Base-by-base conservation (phyloP, 2,329 filamentous ascomycete genomes). In the Fusarium albosuccineum region DNA sequence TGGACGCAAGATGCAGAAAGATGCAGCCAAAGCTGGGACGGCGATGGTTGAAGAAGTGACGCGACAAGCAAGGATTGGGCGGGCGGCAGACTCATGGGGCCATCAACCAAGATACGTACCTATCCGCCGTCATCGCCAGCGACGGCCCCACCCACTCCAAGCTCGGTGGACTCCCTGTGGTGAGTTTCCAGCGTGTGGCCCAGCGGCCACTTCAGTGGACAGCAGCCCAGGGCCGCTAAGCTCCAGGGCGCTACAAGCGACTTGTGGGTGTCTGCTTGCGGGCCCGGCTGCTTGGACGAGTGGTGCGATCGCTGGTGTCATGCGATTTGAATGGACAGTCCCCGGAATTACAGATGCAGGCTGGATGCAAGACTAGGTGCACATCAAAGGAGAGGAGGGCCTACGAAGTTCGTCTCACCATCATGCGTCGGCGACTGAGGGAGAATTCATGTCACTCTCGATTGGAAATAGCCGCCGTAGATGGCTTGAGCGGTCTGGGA, bases 11-110 rank as follows among this genome's bases (percentile, higher is more conserved):
- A 62, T 60, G 59, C 54, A 60, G 42, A 60, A 55, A 60, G 53
- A 62, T 55, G 57, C 59, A 60, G 55, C 49, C 16, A 55, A 46
- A 58, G 55, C 60, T 69, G 56, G 56, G 68, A 62, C 62, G 62
- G 54, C 53, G 67, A 68, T 67, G 61, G 34, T 60, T 65, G 53
- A 58, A 57, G 36, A 66, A 68, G 68, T 61, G 64, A 58, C 58
- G 68, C 60, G 60, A 64, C 40, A 54, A 64, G 60, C 71, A 72
- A 62, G 71, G 71, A 66, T 73, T 72, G 64, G 70, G 48, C 58
- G 56, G 57, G 30, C 30, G 11, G 30, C 30, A 33, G n/a, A 49
- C 57, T 50, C n/a, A n/a, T n/a, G 53, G 62, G 58, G 61, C 53
- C 41, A 65, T 68, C 69, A 70, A 70, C 71, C 66, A 60, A 66